Evolutionary conservation across 345 rosid genomes (phyloP).

Genomic region (Rhodamnia rubescens): DNA sequence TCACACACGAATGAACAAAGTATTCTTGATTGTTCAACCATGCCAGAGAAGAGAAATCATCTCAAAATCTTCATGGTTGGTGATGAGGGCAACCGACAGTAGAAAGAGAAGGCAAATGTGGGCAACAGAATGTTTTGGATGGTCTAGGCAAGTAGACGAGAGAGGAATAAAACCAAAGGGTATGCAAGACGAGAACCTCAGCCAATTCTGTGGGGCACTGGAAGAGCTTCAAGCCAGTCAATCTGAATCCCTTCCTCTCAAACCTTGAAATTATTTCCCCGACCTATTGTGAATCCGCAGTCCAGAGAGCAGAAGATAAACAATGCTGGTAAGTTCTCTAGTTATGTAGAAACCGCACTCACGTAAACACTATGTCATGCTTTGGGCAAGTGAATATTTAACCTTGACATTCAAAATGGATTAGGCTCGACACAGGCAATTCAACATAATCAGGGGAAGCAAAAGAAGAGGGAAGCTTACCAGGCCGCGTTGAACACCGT

Average conservation of each 20-base stretch:
- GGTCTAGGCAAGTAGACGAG: background rate
- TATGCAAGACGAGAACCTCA: conserved; percentile 39
- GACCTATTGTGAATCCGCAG: conserved; percentile 35
- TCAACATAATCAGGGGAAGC: background rate
- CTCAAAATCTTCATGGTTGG: background rate
- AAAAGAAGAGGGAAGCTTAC: conserved; percentile 31
- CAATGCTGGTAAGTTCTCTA: background rate
- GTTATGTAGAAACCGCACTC: background rate
- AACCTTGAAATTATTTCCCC: conserved; percentile 94
- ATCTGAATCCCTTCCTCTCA: conserved; percentile 87
- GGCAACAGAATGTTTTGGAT: background rate
- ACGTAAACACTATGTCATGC: background rate
- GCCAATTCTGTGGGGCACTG: conserved; percentile 80
- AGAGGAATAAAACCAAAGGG: background rate
- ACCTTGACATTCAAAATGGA: background rate
- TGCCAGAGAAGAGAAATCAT: background rate
- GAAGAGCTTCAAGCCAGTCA: conserved; percentile 80
- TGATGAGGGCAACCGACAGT: background rate
- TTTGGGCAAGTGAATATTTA: background rate
- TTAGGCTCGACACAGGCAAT: background rate
- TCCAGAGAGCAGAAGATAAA: background rate
- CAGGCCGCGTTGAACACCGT: conserved; percentile 89
- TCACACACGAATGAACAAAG: background rate
- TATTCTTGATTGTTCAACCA: background rate
- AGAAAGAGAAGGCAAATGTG: background rate